A percentile compares a stretch with the other conserved stretches of the same genome.
phyloP scores from a whole-genome alignment of 192 early-diverging fungal genomes.

The Diversispora epigaea region DNA sequence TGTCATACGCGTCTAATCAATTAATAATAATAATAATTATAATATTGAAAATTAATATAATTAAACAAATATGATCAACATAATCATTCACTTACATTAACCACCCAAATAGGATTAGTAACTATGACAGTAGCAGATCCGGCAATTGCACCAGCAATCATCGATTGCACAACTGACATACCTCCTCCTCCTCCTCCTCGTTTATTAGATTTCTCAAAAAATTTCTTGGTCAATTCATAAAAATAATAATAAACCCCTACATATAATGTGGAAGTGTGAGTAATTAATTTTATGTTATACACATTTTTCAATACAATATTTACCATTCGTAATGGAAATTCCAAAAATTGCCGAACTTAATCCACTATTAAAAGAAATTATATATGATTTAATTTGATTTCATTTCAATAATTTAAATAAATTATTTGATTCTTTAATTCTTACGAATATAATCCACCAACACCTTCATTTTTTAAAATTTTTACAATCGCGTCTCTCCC shows the following conservation, averaged over 20 bases:
- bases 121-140: constrained; percentile 78
- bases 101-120: constrained; percentile 99
- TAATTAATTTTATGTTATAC: neutral
- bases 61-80: neutral
- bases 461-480: constrained; percentile 87
- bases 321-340: constrained; percentile 91
- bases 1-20: constrained; percentile 73
- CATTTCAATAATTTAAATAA: neutral
- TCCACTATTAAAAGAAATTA: constrained; percentile 57
- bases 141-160: constrained; percentile 91
- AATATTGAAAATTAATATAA: neutral
- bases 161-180: constrained; percentile 86
- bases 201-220: constrained; percentile 69
- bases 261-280: neutral
- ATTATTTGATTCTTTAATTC: constrained; percentile 29
- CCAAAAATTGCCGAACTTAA: constrained; percentile 94
- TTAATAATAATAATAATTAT: neutral
- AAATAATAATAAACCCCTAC: constrained; percentile 72
- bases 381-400: neutral
- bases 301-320: neutral
- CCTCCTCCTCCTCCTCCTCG: constrained; percentile 42
- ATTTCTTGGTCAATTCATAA: constrained; percentile 86
- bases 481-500: constrained; percentile 77
- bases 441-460: constrained; percentile 86
- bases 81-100: constrained; percentile 67